These are phyloP conservation scores for Aspergillus luchuensis DNA, from an alignment of 2,329 filamentous ascomycete species.

Conservation along the genomic window DNA sequence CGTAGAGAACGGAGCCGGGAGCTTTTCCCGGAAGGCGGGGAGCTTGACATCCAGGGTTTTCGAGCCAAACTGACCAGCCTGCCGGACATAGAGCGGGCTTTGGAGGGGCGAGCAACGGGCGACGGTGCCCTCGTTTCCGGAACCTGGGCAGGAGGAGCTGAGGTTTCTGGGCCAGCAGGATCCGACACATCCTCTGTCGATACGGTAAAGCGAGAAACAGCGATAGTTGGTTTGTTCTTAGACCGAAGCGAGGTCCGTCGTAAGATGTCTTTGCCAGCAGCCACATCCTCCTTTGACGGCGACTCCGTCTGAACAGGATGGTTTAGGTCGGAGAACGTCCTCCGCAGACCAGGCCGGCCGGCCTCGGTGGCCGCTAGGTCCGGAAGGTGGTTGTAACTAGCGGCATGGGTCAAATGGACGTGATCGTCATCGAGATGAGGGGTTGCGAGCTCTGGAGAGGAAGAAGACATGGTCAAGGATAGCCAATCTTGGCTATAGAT, in stretches of 20 bases:
- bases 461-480: conserved; percentile 38
- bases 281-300: conserved; percentile 41
- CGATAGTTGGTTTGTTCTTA: conserved; percentile 34
- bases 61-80: conserved; percentile 54
- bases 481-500: conserved; percentile 20
- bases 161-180: conserved; percentile 18
- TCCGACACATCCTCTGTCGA: conserved; percentile 41
- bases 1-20: conserved; percentile 26
- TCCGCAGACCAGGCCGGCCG: conserved; percentile 45
- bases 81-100: conserved; percentile 52
- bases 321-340: conserved; percentile 54
- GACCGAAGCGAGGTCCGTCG: conserved; percentile 44
- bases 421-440: conserved; percentile 30
- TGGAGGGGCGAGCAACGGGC: conserved; percentile 40
- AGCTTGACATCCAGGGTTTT: conserved; percentile 52
- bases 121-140: conserved; percentile 34
- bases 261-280: conserved; percentile 45
- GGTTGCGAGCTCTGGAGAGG: conserved; percentile 25
- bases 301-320: conserved; percentile 43
- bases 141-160: conserved; percentile 23
- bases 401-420: conserved; percentile 52
- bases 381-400: conserved; percentile 61
- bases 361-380: conserved; percentile 37
- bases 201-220: conserved; percentile 41
- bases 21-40: conserved; percentile 41